Evolutionary conservation across 805 yeast species (phyloP).

Genomic region (Diddensiella caesifluorescens): DNA sequence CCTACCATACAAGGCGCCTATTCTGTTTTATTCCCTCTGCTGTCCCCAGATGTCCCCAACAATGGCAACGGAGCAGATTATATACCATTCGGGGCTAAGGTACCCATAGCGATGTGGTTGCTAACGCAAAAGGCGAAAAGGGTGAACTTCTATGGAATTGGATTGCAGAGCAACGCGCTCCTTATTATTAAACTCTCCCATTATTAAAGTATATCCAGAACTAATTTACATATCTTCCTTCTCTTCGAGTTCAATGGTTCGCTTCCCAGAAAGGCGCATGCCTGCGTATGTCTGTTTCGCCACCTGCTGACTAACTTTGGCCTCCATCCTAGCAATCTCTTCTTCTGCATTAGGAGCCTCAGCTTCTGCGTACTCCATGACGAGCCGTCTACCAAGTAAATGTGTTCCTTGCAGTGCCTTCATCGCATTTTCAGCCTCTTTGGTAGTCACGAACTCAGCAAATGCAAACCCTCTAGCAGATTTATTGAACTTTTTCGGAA

Average conservation of each 20-base stretch:
- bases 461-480: slow-evolving; percentile 97
- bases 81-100: slow-evolving; percentile 41
- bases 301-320: slow-evolving; percentile 75
- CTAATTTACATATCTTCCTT: slow-evolving; percentile 42
- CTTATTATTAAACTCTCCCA: background rate
- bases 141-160: slow-evolving; percentile 34
- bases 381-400: slow-evolving; percentile 89
- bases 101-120: slow-evolving; percentile 37
- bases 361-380: slow-evolving; percentile 84
- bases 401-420: slow-evolving; percentile 92
- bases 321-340: slow-evolving; percentile 86
- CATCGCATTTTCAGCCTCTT: slow-evolving; percentile 94
- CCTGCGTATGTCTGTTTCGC: slow-evolving; percentile 67
- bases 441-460: slow-evolving; percentile 79
- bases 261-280: slow-evolving; percentile 63
- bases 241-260: slow-evolving; percentile 54
- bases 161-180: slow-evolving; percentile 26
- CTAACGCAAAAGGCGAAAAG: slow-evolving; percentile 31
- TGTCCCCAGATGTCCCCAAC: slow-evolving; percentile 33
- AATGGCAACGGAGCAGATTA: slow-evolving; percentile 34
- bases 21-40: slow-evolving; percentile 40
- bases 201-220: too few species aligned
- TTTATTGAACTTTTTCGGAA: slow-evolving; percentile 93
- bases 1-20: slow-evolving; percentile 37
- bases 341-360: slow-evolving; percentile 82